phyloP scores from a whole-genome alignment of 2,329 filamentous ascomycete genomes.

The Clarireedia paspali region DNA sequence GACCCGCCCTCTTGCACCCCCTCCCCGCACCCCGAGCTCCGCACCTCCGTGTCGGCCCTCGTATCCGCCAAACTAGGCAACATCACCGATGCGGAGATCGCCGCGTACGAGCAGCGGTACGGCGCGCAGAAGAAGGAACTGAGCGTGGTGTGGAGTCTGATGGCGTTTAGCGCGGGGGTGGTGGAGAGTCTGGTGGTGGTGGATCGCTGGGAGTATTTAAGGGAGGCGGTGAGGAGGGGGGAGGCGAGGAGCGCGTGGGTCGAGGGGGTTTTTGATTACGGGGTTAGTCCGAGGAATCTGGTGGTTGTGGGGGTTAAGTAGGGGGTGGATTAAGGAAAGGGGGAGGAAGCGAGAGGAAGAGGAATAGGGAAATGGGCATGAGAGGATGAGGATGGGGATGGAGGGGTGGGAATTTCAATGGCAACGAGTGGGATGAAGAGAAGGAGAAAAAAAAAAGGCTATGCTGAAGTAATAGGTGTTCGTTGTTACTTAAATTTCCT shows the following conservation, averaged over 20 bases:
- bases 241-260: conserved; percentile 76
- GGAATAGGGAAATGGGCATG: no score
- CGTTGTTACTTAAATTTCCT: no score
- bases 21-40: neutral
- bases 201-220: conserved; percentile 82
- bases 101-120: conserved; percentile 60
- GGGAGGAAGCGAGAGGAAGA: no score
- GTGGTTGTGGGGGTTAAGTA: conserved; percentile 85
- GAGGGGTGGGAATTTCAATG: no score
- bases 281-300: conserved; percentile 77
- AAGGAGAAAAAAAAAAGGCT: no score
- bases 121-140: conserved; percentile 66
- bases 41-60: conserved; percentile 43
- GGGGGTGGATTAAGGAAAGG: neutral
- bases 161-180: conserved; percentile 89
- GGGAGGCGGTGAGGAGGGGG: conserved; percentile 66
- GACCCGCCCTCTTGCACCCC: conserved; percentile 21
- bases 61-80: conserved; percentile 58
- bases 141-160: conserved; percentile 83
- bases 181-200: conserved; percentile 85
- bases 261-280: conserved; percentile 86
- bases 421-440: no score
- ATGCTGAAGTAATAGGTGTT: no score
- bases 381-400: no score
- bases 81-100: conserved; percentile 70